A percentile compares a stretch with the other conserved stretches of the same genome.
These are phyloP conservation scores for Aspergillus leporis DNA, from an alignment of 495 filamentous ascomycete species.

Conservation along the genomic window DNA sequence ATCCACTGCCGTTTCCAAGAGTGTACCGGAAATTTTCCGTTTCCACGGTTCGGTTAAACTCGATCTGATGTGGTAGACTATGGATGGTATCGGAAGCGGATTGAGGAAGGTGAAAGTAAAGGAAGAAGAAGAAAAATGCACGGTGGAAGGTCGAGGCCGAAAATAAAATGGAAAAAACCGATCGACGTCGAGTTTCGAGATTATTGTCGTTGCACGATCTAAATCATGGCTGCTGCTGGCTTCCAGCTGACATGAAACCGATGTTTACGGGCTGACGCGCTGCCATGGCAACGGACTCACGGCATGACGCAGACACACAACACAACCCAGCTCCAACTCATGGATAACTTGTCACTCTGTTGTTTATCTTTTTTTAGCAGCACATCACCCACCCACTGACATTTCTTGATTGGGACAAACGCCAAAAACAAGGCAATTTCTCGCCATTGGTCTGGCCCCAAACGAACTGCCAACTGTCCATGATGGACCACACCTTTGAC, in stretches of 20 bases:
- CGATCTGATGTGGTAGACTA: not conserved
- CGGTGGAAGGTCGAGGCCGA: not conserved
- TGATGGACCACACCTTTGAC: not conserved
- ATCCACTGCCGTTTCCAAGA: constrained; percentile 21
- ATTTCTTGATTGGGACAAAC: constrained; percentile 5
- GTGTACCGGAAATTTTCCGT: constrained; percentile 12
- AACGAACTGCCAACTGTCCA: not conserved
- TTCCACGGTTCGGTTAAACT: constrained; percentile 15
- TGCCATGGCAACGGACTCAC: constrained; percentile 46
- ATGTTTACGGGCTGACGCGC: constrained; percentile 41
- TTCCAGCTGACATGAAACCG: constrained; percentile 24
- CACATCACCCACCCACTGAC: not conserved
- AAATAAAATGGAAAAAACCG: constrained; percentile 14
- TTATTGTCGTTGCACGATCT: constrained; percentile 24
- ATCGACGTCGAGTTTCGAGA: constrained; percentile 15
- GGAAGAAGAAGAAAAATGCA: constrained; percentile 11
- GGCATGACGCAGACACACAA: constrained; percentile 31
- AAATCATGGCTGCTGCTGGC: constrained; percentile 16
- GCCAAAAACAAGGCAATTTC: not conserved
- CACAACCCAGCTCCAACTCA: not conserved
- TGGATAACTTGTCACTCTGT: not conserved
- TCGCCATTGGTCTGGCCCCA: constrained; percentile 6
- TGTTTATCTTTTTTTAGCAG: constrained; percentile 21
- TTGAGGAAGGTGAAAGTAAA: constrained; percentile 9
- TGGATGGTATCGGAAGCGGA: constrained; percentile 2